Evolutionary conservation across 495 filamentous ascomycete genomes (phyloP).

Genomic region (Hyphodiscus hymeniophilus): DNA sequence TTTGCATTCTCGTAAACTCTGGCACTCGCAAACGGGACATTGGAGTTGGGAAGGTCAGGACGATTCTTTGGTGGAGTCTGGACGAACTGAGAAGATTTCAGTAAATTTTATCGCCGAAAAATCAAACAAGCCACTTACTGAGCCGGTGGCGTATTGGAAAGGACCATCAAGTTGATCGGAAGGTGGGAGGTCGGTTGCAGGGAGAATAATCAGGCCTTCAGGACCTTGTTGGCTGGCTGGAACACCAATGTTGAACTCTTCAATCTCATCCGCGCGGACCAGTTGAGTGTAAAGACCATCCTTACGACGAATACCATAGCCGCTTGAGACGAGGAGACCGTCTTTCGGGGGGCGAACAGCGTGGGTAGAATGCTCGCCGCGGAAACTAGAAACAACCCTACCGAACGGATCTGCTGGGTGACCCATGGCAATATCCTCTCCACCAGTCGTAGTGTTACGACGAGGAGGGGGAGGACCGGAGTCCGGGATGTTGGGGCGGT

Average conservation of each 20-base stretch:
- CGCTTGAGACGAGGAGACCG: slow-evolving; percentile 10
- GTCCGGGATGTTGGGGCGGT: background rate
- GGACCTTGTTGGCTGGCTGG: slow-evolving; percentile 20
- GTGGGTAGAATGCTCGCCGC: background rate
- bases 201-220: slow-evolving; percentile 33
- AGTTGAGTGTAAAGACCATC: slow-evolving; percentile 53
- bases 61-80: background rate
- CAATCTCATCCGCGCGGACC: slow-evolving; percentile 55
- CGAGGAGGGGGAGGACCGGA: background rate
- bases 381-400: background rate
- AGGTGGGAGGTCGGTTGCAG: slow-evolving; percentile 27
- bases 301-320: slow-evolving; percentile 31
- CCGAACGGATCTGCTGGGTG: background rate
- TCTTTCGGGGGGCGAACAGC: background rate
- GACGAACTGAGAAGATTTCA: background rate
- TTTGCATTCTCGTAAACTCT: background rate
- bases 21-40: no score
- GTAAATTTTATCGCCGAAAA: background rate
- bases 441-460: background rate
- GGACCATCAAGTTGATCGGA: slow-evolving; percentile 9
- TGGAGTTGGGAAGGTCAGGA: no score
- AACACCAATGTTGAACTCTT: slow-evolving; percentile 25
- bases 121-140: slow-evolving; percentile 2
- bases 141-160: background rate
- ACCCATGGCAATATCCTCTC: background rate